Base-by-base conservation (phyloP, 164 flowering plant species). In the Brasenia schreberi region DNA sequence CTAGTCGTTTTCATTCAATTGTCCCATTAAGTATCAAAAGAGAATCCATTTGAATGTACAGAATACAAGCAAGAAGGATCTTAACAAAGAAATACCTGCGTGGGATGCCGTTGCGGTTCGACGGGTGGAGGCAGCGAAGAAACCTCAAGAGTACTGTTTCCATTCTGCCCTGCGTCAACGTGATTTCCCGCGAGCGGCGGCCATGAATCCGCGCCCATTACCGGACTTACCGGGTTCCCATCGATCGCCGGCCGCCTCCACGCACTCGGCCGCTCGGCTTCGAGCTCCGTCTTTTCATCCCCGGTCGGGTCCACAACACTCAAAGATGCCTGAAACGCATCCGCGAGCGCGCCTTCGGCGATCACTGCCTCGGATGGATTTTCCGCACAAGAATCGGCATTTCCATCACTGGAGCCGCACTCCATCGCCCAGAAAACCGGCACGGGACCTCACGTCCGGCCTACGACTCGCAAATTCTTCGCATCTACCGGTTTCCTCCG, bases 151-250 rank as follows among this genome's bases (percentile, higher is more conserved):
- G 62, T 53, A 66, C 42, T 61, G 42, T 65, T 3, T 12, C 72
- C 62, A 33, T 66, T 18, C 4, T 19, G 43, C 18, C 62, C 19
- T 18, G 71, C 64, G 39, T 49, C 66, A 1, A 52, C 53, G 16
- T 70, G 62, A 61, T 68, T 69, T 27, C 52, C 62, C 56, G 81
- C 74, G 44, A 86, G 85, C 3, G 88, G 85, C 5, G 91, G 91
- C 91, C 91, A 86, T 10, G 83, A 75, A 18, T 83, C 82, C 0
- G 87, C 78, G 10, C 84, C 88, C 81, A 84, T 81, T 2, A 81
- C 81, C 11, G 82, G 76, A 66, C 52, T 6, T 7, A 44, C 18
- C 1, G 65, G 69, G 53, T 68, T 69, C 12, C 64, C 76, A 7
- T 74, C 77, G 7, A 58, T 66, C 52, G 88, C 82, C 14, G 73